Base-by-base conservation (phyloP, 805 yeast genomes). In the Myxozyma udenii region DNA sequence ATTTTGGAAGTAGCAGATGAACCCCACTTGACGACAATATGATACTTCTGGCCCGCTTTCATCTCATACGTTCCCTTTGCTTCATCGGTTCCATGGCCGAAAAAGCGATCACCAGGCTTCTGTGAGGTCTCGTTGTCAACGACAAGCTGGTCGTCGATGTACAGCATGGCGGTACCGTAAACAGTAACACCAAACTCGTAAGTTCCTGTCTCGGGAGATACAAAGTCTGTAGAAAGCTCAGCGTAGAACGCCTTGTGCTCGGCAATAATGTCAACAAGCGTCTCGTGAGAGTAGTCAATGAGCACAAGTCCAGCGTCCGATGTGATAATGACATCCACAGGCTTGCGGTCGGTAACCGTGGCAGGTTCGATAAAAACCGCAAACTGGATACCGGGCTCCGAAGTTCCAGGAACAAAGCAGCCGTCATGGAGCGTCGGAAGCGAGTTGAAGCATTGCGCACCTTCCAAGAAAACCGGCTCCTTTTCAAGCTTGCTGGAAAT, bases 91-190 rank as follows among this genome's bases (percentile, higher is more conserved):
- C 84, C 85, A 63, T 69, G 61, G 14, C 78, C 77, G 65, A 78
- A 78, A 68, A 79, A 80, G 2, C 75, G 69, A 30, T 67, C 64
- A 12, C 84, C 85, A 26, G 60, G 62, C 2, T 55, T 66, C 67
- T 81, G 85, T 25, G 71, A 64, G 41, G 79, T 76, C 59, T 73
- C 74, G 67, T 80, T 79, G 64, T 81, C 84, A 44, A 79, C 76
- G 26, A 82, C 67, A 50, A 79, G 67, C 60, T 75, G 60, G 51
- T 66, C 83, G 60, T 82, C 75, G 45, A 81, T 63, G 58, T 71
- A 81, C 21, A 81, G 51, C 62, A 73, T 75, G 28, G 80, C 83
- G 37, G 83, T 77, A 22, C 86, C 86, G 45, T 70, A 61, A 35
- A 74, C 75, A 14, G 77, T 66, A 46, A 77, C 64, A 19, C 84